These are phyloP conservation scores for Pezicula rhizophila DNA, from an alignment of 2,329 filamentous ascomycete species.

Conservation along the genomic window DNA sequence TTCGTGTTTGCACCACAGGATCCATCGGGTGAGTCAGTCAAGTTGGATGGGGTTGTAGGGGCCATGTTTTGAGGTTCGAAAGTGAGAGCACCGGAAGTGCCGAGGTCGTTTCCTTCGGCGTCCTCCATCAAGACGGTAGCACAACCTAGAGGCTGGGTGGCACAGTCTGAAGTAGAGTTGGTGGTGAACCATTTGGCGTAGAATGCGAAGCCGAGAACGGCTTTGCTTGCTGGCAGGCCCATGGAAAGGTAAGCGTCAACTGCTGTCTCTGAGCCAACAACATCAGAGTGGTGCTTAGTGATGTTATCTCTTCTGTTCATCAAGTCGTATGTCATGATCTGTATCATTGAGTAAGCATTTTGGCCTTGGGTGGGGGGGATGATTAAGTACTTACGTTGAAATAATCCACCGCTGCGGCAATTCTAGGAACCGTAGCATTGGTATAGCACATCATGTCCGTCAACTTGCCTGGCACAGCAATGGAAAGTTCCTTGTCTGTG, in stretches of 20 bases:
- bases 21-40: neutral
- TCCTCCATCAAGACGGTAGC: neutral
- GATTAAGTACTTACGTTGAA: neutral
- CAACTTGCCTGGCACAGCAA: neutral
- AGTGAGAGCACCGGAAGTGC: neutral
- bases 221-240: constrained; percentile 42
- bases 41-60: neutral
- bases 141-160: neutral
- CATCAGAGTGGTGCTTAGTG: constrained; percentile 57
- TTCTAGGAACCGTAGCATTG: neutral
- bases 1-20: neutral
- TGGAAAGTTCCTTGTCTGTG: neutral
- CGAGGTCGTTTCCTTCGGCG: constrained; percentile 1
- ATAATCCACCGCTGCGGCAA: neutral
- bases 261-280: constrained; percentile 45
- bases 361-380: too few relatives aligned
- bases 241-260: constrained; percentile 53
- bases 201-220: constrained; percentile 57
- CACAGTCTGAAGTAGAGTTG: neutral
- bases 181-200: constrained; percentile 50
- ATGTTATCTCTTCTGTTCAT: constrained; percentile 60
- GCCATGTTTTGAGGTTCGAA: constrained; percentile 33
- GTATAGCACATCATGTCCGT: neutral
- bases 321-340: constrained; percentile 56
- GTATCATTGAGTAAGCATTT: neutral